Evolutionary conservation across 2,329 filamentous ascomycete species (phyloP), one percentile per base, ranked within the genome.

Genomic region (Microascus cirrosus): DNA sequence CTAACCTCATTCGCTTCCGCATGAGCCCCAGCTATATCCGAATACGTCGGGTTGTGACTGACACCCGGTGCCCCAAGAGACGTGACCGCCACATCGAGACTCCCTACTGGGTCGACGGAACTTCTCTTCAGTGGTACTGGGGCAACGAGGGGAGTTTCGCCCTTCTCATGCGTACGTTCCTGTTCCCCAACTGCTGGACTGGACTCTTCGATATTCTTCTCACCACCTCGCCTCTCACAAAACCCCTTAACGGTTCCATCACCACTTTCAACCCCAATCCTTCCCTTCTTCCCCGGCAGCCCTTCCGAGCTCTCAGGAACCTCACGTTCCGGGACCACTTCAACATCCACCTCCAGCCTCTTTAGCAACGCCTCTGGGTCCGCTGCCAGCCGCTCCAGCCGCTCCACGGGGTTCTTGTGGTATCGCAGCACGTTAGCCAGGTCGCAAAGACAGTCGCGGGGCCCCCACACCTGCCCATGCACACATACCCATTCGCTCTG

Each of bases 401-500:
- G 84, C 61, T 74, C 79, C 65, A 78, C 73, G 60, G 88, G 88
- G 72, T 92, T 86, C 86, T 90, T 78, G 63, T 74, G 65, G 65
- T 67, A 64, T 61, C 67, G 69, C 61, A 77, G 68, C 66, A 75
- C 64, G 77, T 83, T 81, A 82, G 79, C 73, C 67, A 80, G 68
- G 63, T 77, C 73, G 71, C 79, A 83, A 64, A 75, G 73, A 71
- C 78, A 82, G 70, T 80, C 78, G 66, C 72, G 69, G 61, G 74
- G 74, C 60, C 64, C 68, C 74, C 77, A 82, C 63, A 67, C 65
- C 61, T 68, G 70, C 61, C 78, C 78, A 67, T 81, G 79, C 73
- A 79, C 79, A 90, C 90, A 87, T 90, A 96, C 91, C 93, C 93
- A 96, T 72, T 96, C 90, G 69, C 83, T 81, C 79, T 96, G 92